These are phyloP conservation scores for Aureobasidium sp. DNA, from an alignment of 2,329 filamentous ascomycete genomes.

Conservation along the genomic window DNA sequence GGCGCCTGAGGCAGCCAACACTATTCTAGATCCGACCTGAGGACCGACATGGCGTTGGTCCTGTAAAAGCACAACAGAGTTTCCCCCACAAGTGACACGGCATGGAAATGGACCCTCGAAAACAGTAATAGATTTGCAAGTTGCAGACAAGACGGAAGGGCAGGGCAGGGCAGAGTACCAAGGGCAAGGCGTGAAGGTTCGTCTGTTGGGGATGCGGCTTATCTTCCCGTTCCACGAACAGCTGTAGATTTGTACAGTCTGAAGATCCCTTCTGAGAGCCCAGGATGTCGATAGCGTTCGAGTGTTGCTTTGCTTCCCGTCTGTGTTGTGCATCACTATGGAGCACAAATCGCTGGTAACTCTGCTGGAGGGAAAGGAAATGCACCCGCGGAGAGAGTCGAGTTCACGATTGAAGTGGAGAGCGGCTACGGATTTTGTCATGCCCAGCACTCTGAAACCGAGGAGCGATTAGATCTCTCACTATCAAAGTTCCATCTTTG, in stretches of 20 bases:
- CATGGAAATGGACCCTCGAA: background rate
- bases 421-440: background rate
- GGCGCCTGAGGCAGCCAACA: background rate
- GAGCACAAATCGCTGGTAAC: too few species aligned
- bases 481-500: background rate
- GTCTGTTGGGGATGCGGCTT: conserved; percentile 13
- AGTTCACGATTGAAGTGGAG: background rate
- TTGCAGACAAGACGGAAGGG: background rate
- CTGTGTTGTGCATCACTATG: too few species aligned
- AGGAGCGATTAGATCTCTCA: background rate
- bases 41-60: background rate
- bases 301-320: too few species aligned
- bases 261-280: too few species aligned
- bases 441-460: background rate
- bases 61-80: background rate
- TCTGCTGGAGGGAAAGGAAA: too few species aligned
- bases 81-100: background rate
- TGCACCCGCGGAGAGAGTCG: too few species aligned
- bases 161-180: background rate
- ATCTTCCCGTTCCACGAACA: background rate
- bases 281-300: too few species aligned
- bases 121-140: background rate
- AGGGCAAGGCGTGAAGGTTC: background rate
- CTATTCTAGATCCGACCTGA: background rate
- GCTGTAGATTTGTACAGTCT: too few species aligned